Evolutionary conservation across 73 alveolate genomes (phyloP), one percentile per base, ranked within the genome.

Genomic region (Breviolum minutum): DNA sequence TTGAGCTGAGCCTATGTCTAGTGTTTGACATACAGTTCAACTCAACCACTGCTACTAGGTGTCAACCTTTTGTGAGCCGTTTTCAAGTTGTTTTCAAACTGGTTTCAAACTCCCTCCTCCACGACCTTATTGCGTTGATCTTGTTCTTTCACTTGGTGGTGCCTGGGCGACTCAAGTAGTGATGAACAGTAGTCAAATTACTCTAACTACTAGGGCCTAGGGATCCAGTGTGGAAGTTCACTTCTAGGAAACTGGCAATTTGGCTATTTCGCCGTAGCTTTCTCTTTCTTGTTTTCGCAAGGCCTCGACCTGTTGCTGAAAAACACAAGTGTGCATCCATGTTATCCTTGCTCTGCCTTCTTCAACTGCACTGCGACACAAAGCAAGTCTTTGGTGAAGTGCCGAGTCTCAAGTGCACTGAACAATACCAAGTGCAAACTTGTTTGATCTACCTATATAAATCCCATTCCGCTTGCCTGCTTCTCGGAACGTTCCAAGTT

Each of bases 231-330:
- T 79, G 27, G 32, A 26, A 19, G 87, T 79, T 27, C 17, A 11
- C 48, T 68, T 22, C 95, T 32, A 63, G 70, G 98, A 13, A 29
- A 12, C 54, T 5, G 81, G 81, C 98, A 92, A 48, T 80, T 92
- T 92, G 30, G 98, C 98, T 26, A 92, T 80, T 84, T 92, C 98
- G 8, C 79, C 98, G 68, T 92, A 73, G 98, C 81, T 74, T 24
- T 92, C 98, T 14, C 98, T 62, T 66, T 92, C 98, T 80, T 92
- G 98, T 84, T 92, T 92, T 54, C 98, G 98, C 81, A 92, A 66
- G 48, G 98, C 98, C 98, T 92, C 98, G 19, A 92, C 98, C 98
- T 92, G 94, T 20, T 40, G 22, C 60, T 76, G 95, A 62, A 17
- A 11, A 11, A 29, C 69, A 68, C 0, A 3, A 40, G 54, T 40